phyloP scores from a whole-genome alignment of 2,329 filamentous ascomycete genomes.

The Clarireedia hainanense region DNA sequence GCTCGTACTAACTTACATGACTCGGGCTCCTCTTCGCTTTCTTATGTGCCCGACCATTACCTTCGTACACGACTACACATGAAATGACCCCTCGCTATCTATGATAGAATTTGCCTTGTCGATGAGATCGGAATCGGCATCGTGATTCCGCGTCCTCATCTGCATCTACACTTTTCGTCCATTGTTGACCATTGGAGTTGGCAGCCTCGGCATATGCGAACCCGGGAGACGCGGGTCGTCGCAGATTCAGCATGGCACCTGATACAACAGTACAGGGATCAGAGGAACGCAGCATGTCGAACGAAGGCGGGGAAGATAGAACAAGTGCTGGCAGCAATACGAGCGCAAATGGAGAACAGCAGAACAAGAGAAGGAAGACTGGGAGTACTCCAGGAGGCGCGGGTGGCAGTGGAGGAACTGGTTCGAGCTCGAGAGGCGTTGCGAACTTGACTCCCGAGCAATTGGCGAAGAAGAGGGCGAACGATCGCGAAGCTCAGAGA shows the following conservation, averaged over 20 bases:
- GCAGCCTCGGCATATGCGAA: slow-evolving; percentile 11
- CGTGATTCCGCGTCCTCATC: background rate
- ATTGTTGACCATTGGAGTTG: no score
- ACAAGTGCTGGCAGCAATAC: background rate
- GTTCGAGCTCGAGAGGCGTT: slow-evolving; percentile 62
- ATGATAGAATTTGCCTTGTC: background rate
- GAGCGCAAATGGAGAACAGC: slow-evolving; percentile 8
- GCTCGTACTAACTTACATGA: slow-evolving; percentile 1
- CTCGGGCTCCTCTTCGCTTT: background rate
- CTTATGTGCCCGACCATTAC: background rate
- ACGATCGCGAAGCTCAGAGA: slow-evolving; percentile 84
- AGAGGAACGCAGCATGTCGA: background rate
- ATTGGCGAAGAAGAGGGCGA: slow-evolving; percentile 81
- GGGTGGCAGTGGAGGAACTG: background rate
- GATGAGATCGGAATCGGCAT: background rate
- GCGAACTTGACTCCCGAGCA: slow-evolving; percentile 84
- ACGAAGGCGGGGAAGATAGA: background rate
- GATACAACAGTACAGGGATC: slow-evolving; percentile 4
- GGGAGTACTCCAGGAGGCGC: background rate
- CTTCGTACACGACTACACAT: slow-evolving; percentile 1
- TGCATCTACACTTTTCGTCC: background rate
- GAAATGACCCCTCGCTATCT: background rate
- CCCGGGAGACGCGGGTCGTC: slow-evolving; percentile 10
- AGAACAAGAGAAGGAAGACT: slow-evolving; percentile 33
- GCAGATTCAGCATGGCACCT: slow-evolving; percentile 17